These are phyloP conservation scores for Mitosporidium daphniae DNA, from an alignment of 371 early-diverging fungal genomes.

Conservation along the genomic window DNA sequence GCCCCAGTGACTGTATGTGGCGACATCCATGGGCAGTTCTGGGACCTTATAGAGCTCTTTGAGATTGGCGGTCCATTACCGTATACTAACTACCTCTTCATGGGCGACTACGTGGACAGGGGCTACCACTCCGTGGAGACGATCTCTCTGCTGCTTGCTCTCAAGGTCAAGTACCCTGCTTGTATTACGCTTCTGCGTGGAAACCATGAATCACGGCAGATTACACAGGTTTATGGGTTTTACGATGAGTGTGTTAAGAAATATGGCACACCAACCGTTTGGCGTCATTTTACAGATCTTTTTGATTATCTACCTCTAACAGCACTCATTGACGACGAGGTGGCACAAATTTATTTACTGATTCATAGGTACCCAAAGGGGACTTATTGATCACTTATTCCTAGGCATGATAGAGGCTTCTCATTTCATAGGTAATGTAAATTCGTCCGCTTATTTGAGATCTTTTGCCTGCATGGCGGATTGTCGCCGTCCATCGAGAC, in stretches of 20 bases:
- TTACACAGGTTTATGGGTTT: conserved; percentile 97
- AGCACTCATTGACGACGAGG: conserved; percentile 60
- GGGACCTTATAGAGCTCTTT: conserved; percentile 86
- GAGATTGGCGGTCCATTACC: conserved; percentile 84
- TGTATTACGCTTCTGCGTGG: conserved; percentile 88
- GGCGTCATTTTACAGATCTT: conserved; percentile 88
- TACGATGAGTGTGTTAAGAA: conserved; percentile 96
- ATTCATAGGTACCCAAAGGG: too few relatives aligned
- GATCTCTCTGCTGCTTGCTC: conserved; percentile 59
- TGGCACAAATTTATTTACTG: too few relatives aligned
- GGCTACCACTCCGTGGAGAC: conserved; percentile 97
- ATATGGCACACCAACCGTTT: conserved; percentile 86
- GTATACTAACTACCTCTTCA: conserved; percentile 90
- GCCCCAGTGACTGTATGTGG: conserved; percentile 95
- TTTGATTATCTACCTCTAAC: conserved; percentile 93
- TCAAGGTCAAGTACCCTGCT: conserved; percentile 74
- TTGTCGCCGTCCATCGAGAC: conserved; percentile 83
- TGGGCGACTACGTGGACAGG: conserved; percentile 99
- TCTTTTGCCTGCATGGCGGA: conserved; percentile 97
- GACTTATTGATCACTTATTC: too few relatives aligned
- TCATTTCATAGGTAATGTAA: too few relatives aligned
- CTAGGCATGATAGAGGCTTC: too few relatives aligned
- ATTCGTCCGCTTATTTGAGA: too few relatives aligned
- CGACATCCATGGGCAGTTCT: conserved; percentile 97
- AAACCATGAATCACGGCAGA: conserved; percentile 93